Evolutionary conservation across 306 rosid genomes (phyloP).

Genomic region (Cucurbita pepo): DNA sequence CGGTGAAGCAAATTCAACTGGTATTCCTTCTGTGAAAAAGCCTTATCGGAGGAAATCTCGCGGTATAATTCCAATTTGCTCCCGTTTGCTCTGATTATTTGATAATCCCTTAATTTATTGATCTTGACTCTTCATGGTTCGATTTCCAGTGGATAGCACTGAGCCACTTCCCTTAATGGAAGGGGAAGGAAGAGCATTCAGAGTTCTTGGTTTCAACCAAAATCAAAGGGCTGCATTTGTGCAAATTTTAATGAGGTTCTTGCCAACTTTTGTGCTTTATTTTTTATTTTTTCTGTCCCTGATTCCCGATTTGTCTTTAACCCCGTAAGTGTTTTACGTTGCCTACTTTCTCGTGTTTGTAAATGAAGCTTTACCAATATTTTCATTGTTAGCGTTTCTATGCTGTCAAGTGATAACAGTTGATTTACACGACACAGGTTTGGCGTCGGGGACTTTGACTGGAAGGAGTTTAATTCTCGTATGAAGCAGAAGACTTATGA

Average conservation of each 20-base stretch:
- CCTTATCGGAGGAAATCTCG: constrained; percentile 60
- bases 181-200: constrained; percentile 93
- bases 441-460: constrained; percentile 85
- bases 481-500: constrained; percentile 84
- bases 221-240: constrained; percentile 93
- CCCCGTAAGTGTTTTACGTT: not conserved
- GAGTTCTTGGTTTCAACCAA: constrained; percentile 93
- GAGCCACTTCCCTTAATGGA: constrained; percentile 94
- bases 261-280: constrained; percentile 3
- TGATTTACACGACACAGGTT: constrained; percentile 43
- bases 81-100: not conserved
- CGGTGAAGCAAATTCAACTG: constrained; percentile 64
- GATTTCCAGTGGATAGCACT: constrained; percentile 51
- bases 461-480: constrained; percentile 81
- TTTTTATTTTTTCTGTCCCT: not conserved
- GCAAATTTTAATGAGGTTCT: constrained; percentile 87
- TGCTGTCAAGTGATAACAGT: constrained; percentile 1
- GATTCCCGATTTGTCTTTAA: constrained; percentile 1
- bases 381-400: not conserved
- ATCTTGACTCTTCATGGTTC: not conserved
- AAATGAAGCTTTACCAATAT: not conserved
- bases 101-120: not conserved
- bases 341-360: not conserved
- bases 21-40: constrained; percentile 37
- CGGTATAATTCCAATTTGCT: constrained; percentile 24